A percentile compares a stretch with the other conserved stretches of the same genome.
phyloP scores from a whole-genome alignment of 2,329 filamentous ascomycete genomes.

The Lecanicillium sp. region DNA sequence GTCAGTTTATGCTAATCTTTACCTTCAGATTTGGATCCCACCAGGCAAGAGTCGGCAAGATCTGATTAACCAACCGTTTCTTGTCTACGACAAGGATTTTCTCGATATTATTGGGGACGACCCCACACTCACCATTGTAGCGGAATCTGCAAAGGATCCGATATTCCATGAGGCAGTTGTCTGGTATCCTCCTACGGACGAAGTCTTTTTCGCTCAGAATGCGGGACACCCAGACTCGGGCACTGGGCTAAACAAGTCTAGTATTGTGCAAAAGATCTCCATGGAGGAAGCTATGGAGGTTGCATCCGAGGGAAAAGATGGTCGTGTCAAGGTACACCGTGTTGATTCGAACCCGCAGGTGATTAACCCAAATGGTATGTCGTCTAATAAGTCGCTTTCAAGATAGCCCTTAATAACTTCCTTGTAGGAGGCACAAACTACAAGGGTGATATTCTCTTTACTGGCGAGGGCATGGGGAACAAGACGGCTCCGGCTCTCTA shows the following conservation, averaged over 20 bases:
- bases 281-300: conserved; percentile 34
- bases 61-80: conserved; percentile 30
- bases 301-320: conserved; percentile 26
- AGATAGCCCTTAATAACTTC: background rate
- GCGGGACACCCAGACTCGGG: conserved; percentile 38
- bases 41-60: conserved; percentile 31
- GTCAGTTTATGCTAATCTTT: too few relatives aligned
- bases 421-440: conserved; percentile 41
- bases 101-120: conserved; percentile 38
- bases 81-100: conserved; percentile 44
- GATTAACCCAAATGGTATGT: conserved; percentile 42
- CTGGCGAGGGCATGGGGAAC: conserved; percentile 41
- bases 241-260: conserved; percentile 43
- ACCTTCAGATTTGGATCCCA: conserved; percentile 27
- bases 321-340: conserved; percentile 31
- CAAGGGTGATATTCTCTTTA: conserved; percentile 39
- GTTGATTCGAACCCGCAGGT: conserved; percentile 35
- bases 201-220: conserved; percentile 48
- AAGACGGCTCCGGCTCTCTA: conserved; percentile 28
- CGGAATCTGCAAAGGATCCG: conserved; percentile 33
- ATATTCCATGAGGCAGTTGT: conserved; percentile 50
- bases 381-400: accelerated
- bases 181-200: conserved; percentile 41
- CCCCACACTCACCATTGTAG: conserved; percentile 42
- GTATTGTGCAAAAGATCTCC: conserved; percentile 42